Evolutionary conservation across 345 rosid genomes (phyloP), one percentile per base, ranked within the genome.

Genomic region (Hevea brasiliensis): DNA sequence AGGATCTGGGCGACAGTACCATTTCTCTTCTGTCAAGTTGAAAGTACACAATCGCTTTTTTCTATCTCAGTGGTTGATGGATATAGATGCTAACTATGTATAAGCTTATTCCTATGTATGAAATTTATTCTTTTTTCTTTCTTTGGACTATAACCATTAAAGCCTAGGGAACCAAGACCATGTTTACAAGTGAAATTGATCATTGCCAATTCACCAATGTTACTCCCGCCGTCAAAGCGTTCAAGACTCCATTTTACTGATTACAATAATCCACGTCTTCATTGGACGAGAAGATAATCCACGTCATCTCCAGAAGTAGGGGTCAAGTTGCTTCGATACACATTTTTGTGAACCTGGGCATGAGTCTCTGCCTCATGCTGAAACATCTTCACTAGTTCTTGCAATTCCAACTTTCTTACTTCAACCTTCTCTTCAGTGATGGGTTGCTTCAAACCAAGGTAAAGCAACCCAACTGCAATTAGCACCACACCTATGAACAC

Each of bases 301-400:
- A 84, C 84, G 70, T 86, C 87, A 41, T 92, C 98, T 74, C 93
- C 95, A 23, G 94, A 77, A 11, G 98, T 92, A 26, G 98, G 98
- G 24, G 97, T 81, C 57, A 90, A 77, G 79, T 84, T 95, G 66
- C 62, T 87, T 48, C 97, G 75, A 40, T 71, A 62, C 48, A 69
- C 53, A 10, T 66, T 65, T 66, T 82, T 84, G 41, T 88, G 78
- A 74, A 95, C 87, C 72, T 92, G 99, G 18, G 92, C 99, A 76
- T 95, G 99, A 35, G 89, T 84, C 89, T 95, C 99, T 18, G 98
- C 99, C 76, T 95, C 99, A n/a, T 88, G 96, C 83, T 95, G 97
- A 80, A 95, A 91, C 86, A 81, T 83, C 84, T 87, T 92, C 10
- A 95, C 98, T 67, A 95, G 75, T 67, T 91, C 90, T 78, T 91